Percentiles rank a stretch among this genome's conserved stretches.
phyloP scores from a whole-genome alignment of 1,284 basidiomycete species.

The Microstroma glucosiphilum region DNA sequence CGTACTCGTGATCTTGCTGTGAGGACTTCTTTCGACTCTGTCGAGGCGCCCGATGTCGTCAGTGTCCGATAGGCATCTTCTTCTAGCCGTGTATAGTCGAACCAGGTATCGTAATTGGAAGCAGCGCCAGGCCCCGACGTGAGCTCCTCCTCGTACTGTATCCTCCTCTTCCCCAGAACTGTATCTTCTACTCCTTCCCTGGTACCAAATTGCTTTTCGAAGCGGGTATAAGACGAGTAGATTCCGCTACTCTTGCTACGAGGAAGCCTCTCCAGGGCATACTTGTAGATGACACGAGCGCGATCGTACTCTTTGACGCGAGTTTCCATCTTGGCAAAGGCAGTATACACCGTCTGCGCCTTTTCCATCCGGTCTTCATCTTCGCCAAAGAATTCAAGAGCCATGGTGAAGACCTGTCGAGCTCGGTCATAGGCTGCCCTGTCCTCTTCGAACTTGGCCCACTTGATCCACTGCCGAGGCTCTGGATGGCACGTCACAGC shows the following conservation, averaged over 20 bases:
- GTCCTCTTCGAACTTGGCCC: constrained; percentile 94
- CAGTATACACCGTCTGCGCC: constrained; percentile 88
- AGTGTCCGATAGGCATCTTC: constrained; percentile 72
- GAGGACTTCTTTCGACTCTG: constrained; percentile 26
- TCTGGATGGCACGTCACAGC: constrained; percentile 90
- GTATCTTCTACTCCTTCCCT: constrained; percentile 82
- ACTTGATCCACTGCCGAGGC: constrained; percentile 92
- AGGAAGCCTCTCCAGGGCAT: constrained; percentile 82
- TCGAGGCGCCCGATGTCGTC: constrained; percentile 23
- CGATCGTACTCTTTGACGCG: constrained; percentile 91
- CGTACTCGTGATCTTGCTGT: constrained; percentile 65
- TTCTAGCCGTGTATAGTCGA: constrained; percentile 88
- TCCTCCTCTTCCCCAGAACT: constrained; percentile 88
- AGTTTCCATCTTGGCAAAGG: constrained; percentile 97
- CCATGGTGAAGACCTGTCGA: constrained; percentile 91
- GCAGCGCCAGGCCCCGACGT: constrained; percentile 50
- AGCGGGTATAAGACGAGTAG: constrained; percentile 87
- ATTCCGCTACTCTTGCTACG: constrained; percentile 78
- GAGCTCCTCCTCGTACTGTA: constrained; percentile 68
- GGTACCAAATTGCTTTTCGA: constrained; percentile 95
- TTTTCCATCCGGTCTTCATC: constrained; percentile 95
- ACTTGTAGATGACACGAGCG: constrained; percentile 94
- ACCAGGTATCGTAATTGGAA: constrained; percentile 97
- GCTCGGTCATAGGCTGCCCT: constrained; percentile 71
- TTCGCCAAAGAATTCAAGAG: constrained; percentile 93